Evolutionary conservation across 352 stramenopile genomes (phyloP).

Genomic region (Phytophthora vignae): DNA sequence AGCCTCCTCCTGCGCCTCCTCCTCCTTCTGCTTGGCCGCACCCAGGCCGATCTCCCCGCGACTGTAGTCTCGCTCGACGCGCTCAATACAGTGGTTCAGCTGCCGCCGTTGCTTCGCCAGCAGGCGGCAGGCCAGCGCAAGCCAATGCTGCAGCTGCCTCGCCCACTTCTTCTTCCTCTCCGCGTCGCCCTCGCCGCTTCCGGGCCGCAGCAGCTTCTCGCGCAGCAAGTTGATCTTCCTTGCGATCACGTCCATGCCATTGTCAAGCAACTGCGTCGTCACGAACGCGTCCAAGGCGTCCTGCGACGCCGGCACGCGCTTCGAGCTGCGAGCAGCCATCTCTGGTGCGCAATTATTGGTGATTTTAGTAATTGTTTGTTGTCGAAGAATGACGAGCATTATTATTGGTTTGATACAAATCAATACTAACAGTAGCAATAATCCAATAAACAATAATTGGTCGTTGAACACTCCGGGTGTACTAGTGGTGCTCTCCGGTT

Average conservation of each 20-base stretch:
- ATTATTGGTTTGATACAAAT: too few relatives aligned
- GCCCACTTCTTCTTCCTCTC: slow-evolving; percentile 55
- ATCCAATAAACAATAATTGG: too few relatives aligned
- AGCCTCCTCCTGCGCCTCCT: slow-evolving; percentile 25
- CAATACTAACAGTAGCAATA: too few relatives aligned
- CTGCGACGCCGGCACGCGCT: slow-evolving; percentile 48
- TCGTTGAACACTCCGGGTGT: too few relatives aligned
- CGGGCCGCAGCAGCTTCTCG: slow-evolving; percentile 52
- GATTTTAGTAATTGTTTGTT: too few relatives aligned
- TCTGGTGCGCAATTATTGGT: too few relatives aligned
- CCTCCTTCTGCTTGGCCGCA: slow-evolving; percentile 25
- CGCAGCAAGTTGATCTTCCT: slow-evolving; percentile 73
- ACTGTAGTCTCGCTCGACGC: slow-evolving; percentile 63
- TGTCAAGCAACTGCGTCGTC: slow-evolving; percentile 82
- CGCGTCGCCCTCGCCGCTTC: slow-evolving; percentile 26
- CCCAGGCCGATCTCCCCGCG: slow-evolving; percentile 42
- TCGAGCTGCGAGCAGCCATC: slow-evolving; percentile 1
- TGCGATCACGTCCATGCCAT: slow-evolving; percentile 76
- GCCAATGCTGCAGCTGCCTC: slow-evolving; percentile 70
- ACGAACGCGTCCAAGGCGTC: slow-evolving; percentile 72
- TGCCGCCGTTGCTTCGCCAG: slow-evolving; percentile 65
- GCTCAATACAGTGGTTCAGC: slow-evolving; percentile 56
- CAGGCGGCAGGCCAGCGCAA: slow-evolving; percentile 64
- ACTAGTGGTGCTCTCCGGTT: too few relatives aligned
- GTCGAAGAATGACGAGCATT: too few relatives aligned